phyloP scores from a whole-genome alignment of 495 filamentous ascomycete species.

The Penicillium cinerascens region DNA sequence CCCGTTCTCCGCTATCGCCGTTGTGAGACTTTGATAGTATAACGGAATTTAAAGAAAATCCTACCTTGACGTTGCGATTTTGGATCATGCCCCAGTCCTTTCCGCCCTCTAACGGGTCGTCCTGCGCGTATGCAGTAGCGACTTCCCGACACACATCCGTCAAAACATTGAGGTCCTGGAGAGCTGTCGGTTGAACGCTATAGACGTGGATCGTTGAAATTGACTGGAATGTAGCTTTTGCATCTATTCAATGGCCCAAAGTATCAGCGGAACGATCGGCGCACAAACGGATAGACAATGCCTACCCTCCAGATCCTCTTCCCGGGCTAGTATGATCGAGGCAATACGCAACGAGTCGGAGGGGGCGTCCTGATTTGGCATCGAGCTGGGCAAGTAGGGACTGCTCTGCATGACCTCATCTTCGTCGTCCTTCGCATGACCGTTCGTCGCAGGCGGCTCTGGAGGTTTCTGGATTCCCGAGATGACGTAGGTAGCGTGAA shows the following conservation, averaged over 20 bases:
- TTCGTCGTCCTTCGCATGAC: conserved; percentile 43
- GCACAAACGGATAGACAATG: neutral
- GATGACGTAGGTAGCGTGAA: conserved; percentile 87
- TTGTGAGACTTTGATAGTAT: conserved; percentile 6
- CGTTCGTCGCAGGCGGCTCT: conserved; percentile 34
- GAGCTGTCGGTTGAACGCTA: conserved; percentile 66
- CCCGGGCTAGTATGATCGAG: conserved; percentile 68
- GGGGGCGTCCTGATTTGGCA: conserved; percentile 46
- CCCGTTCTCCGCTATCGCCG: conserved; percentile 47
- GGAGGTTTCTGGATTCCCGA: conserved; percentile 53
- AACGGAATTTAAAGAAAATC: neutral
- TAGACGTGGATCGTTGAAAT: conserved; percentile 82
- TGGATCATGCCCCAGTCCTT: conserved; percentile 66
- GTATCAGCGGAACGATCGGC: conserved; percentile 6
- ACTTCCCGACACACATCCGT: conserved; percentile 64
- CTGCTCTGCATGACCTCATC: conserved; percentile 74
- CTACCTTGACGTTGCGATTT: conserved; percentile 61
- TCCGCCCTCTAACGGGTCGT: conserved; percentile 60
- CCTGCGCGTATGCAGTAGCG: conserved; percentile 45
- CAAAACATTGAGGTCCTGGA: conserved; percentile 74
- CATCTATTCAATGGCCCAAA: conserved; percentile 44
- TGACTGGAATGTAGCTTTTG: conserved; percentile 62
- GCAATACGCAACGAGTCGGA: conserved; percentile 38
- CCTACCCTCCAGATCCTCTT: conserved; percentile 75
- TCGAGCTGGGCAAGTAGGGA: conserved; percentile 58